Base-by-base conservation (phyloP, 2,329 filamentous ascomycete genomes). In the Colletotrichum sp. region DNA sequence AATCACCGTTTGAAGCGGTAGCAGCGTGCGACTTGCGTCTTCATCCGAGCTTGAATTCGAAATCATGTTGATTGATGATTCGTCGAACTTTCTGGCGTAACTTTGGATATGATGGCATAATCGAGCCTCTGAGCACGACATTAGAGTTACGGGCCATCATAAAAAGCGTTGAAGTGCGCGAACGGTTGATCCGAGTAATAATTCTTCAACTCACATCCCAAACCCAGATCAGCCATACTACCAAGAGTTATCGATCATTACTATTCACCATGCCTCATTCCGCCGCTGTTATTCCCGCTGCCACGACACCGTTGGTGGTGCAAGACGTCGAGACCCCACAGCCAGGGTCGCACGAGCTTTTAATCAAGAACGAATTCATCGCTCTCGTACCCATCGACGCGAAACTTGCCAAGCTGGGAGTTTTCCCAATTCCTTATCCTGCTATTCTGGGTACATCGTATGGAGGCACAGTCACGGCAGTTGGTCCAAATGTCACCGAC, bases 331-430 rank as follows among this genome's bases (percentile, higher is more conserved):
- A 48, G 6, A 74, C 77, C 7, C 21, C 76, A 18, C 48, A 78
- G 30, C 79, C 78, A 9, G 78, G 75, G 1, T 71, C 76, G 26
- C 57, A 77, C 28, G 80, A 83, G 61, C 59, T 82, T 24, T 71
- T 82, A 18, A 75, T 83, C 43, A 79, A 80, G 64, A 81, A 79
- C 64, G 74, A 75, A 26, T 78, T 78, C 36, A 79, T 83, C 16
- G 79, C 78, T 9, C 78, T 83, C 13, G 80, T 81, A 34, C 82
- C 82, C 3, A 71, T 82, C 64, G 81, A 86, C 48, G 79, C 78
- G 15, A 82, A 82, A 24, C 66, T 81, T n/a, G 74, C 81, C 34
- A 82, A 80, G 64, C 52, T 69, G 3, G 77, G 57, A 15, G 15
- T 78, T 36, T 74, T 79, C 15, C 78, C 79, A 18, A 59, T 78